phyloP scores from a whole-genome alignment of 306 rosid genomes.

The Nissolia schottii region DNA sequence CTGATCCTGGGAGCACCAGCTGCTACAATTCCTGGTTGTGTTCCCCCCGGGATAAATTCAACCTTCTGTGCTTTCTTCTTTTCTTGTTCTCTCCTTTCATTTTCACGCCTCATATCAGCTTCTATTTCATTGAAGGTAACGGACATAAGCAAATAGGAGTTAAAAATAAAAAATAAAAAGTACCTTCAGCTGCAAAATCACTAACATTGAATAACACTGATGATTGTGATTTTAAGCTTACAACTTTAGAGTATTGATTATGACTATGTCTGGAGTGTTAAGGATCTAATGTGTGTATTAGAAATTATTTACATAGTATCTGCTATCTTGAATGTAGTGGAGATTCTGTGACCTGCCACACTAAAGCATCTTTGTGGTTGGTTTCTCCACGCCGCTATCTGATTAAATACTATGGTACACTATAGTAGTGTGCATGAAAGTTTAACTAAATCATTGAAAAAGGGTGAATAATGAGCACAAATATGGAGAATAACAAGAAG shows the following conservation, averaged over 20 bases:
- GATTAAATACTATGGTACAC: neutral
- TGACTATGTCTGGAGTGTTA: neutral
- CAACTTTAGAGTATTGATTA: neutral
- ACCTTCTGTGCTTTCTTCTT: constrained; percentile 63
- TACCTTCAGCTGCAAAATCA: neutral
- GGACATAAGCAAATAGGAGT: constrained; percentile 16
- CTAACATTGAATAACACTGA: neutral
- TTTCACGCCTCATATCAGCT: constrained; percentile 78
- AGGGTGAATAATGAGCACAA: neutral
- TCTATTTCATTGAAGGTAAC: constrained; percentile 41
- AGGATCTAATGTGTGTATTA: neutral
- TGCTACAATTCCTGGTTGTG: constrained; percentile 52
- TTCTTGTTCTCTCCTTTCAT: constrained; percentile 79
- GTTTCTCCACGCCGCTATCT: neutral
- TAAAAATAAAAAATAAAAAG: neutral
- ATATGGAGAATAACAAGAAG: neutral
- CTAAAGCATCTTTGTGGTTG: neutral
- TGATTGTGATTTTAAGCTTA: neutral
- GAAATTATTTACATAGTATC: neutral
- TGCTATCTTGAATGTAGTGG: neutral
- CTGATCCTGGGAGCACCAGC: constrained; percentile 40
- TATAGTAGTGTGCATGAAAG: neutral
- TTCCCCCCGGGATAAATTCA: constrained; percentile 60
- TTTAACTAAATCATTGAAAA: neutral
- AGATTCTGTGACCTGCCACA: neutral